Conservation (phyloP, 305 asterid genomes). For the Solanum hybrid region DNA sequence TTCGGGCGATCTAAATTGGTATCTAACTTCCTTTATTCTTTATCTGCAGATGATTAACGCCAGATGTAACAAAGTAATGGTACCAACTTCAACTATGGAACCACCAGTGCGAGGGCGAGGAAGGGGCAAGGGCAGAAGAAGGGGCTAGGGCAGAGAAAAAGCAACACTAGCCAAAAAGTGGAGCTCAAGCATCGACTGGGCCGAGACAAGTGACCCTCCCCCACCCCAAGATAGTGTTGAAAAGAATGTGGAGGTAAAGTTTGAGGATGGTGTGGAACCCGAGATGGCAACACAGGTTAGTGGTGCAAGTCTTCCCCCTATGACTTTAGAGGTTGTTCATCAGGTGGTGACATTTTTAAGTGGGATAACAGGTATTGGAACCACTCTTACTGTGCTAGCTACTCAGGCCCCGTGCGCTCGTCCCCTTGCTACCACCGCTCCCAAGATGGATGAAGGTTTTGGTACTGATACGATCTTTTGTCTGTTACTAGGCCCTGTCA, state of each 20-base stretch:
- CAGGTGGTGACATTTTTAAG: neutral
- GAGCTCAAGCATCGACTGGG: neutral
- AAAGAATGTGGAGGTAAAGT: neutral
- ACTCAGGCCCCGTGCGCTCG: too few relatives aligned
- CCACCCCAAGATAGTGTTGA: neutral
- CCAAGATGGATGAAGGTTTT: neutral
- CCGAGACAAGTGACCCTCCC: neutral
- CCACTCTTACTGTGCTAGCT: neutral
- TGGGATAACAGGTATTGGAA: neutral
- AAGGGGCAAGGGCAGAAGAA: neutral
- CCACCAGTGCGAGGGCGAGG: neutral
- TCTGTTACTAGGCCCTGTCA: neutral
- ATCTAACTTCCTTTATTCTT: too few relatives aligned
- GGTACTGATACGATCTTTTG: neutral
- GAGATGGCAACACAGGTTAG: neutral
- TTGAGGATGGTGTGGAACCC: neutral
- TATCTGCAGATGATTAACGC: neutral
- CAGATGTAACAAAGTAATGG: neutral
- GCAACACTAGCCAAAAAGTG: neutral
- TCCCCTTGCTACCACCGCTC: neutral
- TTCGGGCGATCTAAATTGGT: neutral
- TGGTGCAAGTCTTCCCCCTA: neutral
- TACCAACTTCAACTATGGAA: neutral
- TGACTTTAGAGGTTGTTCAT: too few relatives aligned
- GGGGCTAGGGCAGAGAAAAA: too few relatives aligned